phyloP scores from a whole-genome alignment of 768 basidiomycete species.

The Cubamyces lactineus region DNA sequence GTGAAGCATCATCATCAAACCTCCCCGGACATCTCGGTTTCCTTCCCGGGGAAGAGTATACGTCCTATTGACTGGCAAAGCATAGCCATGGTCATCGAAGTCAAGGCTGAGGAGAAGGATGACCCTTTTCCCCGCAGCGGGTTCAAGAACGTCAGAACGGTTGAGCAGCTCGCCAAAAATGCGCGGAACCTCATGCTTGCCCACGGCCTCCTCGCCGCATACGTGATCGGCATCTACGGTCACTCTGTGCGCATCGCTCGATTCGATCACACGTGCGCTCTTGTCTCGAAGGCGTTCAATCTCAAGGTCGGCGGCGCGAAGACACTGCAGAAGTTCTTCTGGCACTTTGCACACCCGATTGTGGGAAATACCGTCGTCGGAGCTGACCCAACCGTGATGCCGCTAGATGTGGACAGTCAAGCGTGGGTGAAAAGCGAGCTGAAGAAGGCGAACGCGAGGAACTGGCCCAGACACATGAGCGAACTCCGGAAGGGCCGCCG shows the following conservation, averaged over 20 bases:
- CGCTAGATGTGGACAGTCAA: neutral
- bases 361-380: constrained; percentile 10
- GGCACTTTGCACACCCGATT: constrained; percentile 15
- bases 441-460: neutral
- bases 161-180: constrained; percentile 7
- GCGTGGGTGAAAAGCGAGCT: neutral
- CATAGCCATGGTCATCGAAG: constrained; percentile 6
- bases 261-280: constrained; percentile 14
- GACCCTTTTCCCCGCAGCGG: neutral
- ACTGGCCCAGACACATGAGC: neutral
- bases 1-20: neutral
- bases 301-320: neutral
- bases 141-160: neutral
- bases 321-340: constrained; percentile 12
- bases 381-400: constrained; percentile 2
- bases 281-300: constrained; percentile 5
- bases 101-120: neutral
- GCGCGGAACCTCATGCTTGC: constrained; percentile 17
- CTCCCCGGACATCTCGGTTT: neutral
- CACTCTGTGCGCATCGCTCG: constrained; percentile 11
- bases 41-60: neutral
- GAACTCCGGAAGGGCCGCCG: neutral
- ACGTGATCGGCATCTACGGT: constrained; percentile 21
- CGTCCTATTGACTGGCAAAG: neutral
- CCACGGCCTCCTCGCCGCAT: constrained; percentile 11